A percentile compares a stretch with the other conserved stretches of the same genome.
Evolutionary conservation across 2,329 filamentous ascomycete species (phyloP).

Genomic region (Apiospora aurea): DNA sequence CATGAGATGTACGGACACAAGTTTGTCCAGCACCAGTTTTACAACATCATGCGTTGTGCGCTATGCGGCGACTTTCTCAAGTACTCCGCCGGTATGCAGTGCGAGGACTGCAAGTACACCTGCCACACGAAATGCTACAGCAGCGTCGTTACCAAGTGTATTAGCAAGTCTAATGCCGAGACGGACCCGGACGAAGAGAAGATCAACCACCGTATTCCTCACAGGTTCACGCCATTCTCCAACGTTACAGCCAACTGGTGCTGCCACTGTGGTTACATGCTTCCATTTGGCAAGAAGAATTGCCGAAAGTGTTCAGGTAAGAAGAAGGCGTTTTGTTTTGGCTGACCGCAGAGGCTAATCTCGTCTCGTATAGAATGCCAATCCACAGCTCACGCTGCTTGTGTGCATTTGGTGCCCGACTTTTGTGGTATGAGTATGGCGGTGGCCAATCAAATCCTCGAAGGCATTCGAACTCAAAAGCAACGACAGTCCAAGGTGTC

Average conservation of each 20-base stretch:
- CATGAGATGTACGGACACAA: constrained; percentile 99
- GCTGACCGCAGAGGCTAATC: constrained; percentile 37
- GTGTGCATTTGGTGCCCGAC: constrained; percentile 94
- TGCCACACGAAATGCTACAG: constrained; percentile 98
- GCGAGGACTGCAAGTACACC: constrained; percentile 98
- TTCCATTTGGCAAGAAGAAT: constrained; percentile 95
- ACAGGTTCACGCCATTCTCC: constrained; percentile 95
- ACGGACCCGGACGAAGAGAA: constrained; percentile 99
- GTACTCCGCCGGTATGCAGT: constrained; percentile 98
- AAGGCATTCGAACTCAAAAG: constrained; percentile 83
- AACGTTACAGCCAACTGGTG: constrained; percentile 99
- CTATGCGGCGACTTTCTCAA: constrained; percentile 98
- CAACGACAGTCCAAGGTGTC: constrained; percentile 67
- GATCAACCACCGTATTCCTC: constrained; percentile 98
- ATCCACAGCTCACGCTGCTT: constrained; percentile 89
- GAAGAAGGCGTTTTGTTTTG: constrained; percentile 34
- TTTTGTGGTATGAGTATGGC: constrained; percentile 99
- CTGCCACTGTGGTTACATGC: constrained; percentile 95
- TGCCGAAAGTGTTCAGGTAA: constrained; percentile 88
- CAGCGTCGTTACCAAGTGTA: constrained; percentile 98
- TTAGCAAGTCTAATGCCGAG: constrained; percentile 98
- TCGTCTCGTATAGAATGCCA: constrained; percentile 71
- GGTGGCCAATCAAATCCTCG: constrained; percentile 90
- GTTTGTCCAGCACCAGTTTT: constrained; percentile 98
- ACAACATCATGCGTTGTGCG: constrained; percentile 99